Evolutionary conservation across 1,284 basidiomycete species (phyloP).

Genomic region (Papiliotrema terrestris): DNA sequence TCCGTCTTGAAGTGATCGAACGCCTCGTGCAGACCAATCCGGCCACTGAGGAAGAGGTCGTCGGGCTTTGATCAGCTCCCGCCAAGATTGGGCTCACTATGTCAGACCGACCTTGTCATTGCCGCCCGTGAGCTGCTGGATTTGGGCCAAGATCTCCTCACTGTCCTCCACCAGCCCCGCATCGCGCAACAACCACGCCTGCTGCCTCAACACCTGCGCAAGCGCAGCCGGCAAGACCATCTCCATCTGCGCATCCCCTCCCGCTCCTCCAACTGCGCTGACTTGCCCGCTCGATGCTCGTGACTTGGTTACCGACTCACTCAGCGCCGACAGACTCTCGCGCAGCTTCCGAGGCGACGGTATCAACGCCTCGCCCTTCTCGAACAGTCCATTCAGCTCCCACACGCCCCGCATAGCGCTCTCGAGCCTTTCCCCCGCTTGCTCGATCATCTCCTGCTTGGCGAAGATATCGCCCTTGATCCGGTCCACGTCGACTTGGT

Average conservation of each 20-base stretch:
- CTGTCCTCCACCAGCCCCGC: conserved; percentile 55
- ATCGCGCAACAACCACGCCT: conserved; percentile 70
- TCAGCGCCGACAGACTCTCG: not conserved
- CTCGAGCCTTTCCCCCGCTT: conserved; percentile 52
- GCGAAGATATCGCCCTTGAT: conserved; percentile 55
- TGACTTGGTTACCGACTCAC: not conserved
- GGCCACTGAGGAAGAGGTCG: conserved; percentile 67
- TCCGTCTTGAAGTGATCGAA: conserved; percentile 73
- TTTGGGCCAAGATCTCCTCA: conserved; percentile 55
- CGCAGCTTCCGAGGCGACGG: conserved; percentile 13
- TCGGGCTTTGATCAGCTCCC: no score
- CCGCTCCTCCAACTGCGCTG: not conserved
- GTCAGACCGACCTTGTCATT: conserved; percentile 22
- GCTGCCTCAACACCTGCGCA: conserved; percentile 65
- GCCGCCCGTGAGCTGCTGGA: not conserved
- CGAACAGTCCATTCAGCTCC: conserved; percentile 35
- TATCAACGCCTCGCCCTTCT: conserved; percentile 28
- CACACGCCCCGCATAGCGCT: conserved; percentile 32
- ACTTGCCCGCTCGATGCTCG: conserved; percentile 1
- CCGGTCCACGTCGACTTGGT: conserved; percentile 61
- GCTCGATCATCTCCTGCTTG: conserved; percentile 54
- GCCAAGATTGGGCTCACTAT: no score
- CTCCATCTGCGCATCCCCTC: conserved; percentile 49
- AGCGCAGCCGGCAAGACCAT: conserved; percentile 64
- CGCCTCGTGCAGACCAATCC: conserved; percentile 67